Evolutionary conservation across 768 basidiomycete species (phyloP).

Genomic region (Vararia minispora): DNA sequence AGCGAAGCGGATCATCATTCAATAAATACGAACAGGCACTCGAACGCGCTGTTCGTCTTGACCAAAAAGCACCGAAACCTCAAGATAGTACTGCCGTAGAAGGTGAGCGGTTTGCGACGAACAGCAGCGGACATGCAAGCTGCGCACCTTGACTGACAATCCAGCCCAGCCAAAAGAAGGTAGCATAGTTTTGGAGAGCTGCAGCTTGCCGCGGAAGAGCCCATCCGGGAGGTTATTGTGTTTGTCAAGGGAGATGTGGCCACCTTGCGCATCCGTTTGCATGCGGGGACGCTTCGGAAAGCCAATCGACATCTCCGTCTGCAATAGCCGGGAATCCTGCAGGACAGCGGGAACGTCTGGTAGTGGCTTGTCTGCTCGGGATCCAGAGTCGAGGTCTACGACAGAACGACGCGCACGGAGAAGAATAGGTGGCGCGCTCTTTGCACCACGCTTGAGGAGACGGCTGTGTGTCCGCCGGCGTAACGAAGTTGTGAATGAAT

Average conservation of each 20-base stretch:
- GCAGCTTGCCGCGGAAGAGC: constrained; percentile 47
- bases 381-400: not conserved
- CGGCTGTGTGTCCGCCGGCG: constrained; percentile 9
- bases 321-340: constrained; percentile 33
- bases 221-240: constrained; percentile 53
- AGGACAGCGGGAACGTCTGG: constrained; percentile 18
- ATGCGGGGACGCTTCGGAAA: constrained; percentile 60
- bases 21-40: constrained; percentile 49
- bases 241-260: constrained; percentile 35
- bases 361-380: constrained; percentile 16
- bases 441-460: constrained; percentile 24
- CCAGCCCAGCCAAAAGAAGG: constrained; percentile 60
- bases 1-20: too few relatives aligned
- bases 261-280: constrained; percentile 24
- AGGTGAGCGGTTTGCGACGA: not conserved
- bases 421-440: constrained; percentile 15
- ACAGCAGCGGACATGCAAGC: not conserved
- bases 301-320: constrained; percentile 46
- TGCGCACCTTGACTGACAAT: constrained; percentile 51
- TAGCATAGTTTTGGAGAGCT: constrained; percentile 45
- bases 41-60: constrained; percentile 53
- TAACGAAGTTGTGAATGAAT: constrained; percentile 13
- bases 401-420: constrained; percentile 7
- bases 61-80: constrained; percentile 55
- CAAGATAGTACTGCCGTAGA: constrained; percentile 52